Evolutionary conservation across 495 filamentous ascomycete genomes (phyloP).

Genomic region (Amphirosellinia nigrospora): DNA sequence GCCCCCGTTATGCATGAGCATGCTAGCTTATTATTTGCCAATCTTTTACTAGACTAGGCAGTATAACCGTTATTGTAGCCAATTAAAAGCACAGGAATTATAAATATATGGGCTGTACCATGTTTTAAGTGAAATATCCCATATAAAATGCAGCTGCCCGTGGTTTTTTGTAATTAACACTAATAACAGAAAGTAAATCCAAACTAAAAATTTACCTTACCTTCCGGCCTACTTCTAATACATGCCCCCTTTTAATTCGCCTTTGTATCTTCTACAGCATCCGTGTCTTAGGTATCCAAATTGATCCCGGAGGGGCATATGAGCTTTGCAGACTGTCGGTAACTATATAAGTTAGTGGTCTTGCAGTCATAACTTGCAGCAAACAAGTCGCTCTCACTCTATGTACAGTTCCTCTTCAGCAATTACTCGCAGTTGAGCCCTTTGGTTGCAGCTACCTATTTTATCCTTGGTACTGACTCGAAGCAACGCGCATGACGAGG

Average conservation of each 20-base stretch:
- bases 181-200: constrained; percentile 12
- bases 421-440: neutral
- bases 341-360: neutral
- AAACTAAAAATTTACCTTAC: constrained; percentile 10
- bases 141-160: constrained; percentile 10
- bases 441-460: constrained; percentile 1
- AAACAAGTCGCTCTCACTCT: neutral
- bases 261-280: neutral
- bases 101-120: neutral
- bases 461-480: constrained; percentile 1
- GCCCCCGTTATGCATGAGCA: neutral
- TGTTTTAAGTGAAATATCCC: neutral
- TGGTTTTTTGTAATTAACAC: constrained; percentile 14
- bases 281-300: neutral
- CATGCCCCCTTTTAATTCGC: neutral
- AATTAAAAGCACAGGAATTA: neutral
- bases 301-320: neutral
- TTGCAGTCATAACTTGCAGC: neutral
- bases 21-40: neutral
- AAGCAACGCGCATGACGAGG: neutral
- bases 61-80: neutral
- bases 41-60: neutral
- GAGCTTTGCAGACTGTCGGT: neutral
- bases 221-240: neutral
- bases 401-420: neutral